Base-by-base conservation (phyloP, 805 yeast species). In the Suhomyces emberorum region DNA sequence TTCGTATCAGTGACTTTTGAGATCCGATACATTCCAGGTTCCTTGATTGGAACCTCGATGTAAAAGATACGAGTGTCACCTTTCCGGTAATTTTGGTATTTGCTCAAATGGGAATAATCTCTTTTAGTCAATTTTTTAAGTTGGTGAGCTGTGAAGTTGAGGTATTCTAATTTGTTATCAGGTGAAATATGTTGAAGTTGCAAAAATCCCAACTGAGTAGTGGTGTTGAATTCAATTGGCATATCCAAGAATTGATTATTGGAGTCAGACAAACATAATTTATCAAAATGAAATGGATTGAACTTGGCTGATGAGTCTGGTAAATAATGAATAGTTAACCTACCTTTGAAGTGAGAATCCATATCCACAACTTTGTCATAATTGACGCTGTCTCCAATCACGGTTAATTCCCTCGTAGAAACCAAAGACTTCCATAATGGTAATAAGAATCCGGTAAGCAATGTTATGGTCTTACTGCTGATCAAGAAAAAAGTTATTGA, bases 281-380 rank as follows among this genome's bases (percentile, higher is more conserved):
- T 69, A 19, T 53, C 54, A 34, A 75, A 78, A 33, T 70, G 76
- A 48, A 78, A 75, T 3, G 96, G 96, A 45, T 89, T 88, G 48
- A 93, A 63, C 50, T 72, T 69, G 4, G 95, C 96, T 0, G 95
- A 82, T 29, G 95, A 83, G 59, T 91, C 97, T 0, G 98, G 98
- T 23, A 93, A 65, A 43, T 85, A 84, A 52, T 89, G 84, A 43
- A 93, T 82, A 1, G 89, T 84, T 52, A 86, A 85, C 28, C 79
- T 79, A 29, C 98, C 98, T 51, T 77, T 83, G 56, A 89, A 83
- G 57, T 88, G 95, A 2, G 76, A 54, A 15, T 76, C 65, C 49
- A 72, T 71, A 41, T 76, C 77, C 4, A 61, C 38, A 9, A 70
- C 53, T 21, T 53, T 49, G 15, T 60, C 54, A 3, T 72, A 49